phyloP scores from a whole-genome alignment of 306 rosid species.

The Castanea mollissima region DNA sequence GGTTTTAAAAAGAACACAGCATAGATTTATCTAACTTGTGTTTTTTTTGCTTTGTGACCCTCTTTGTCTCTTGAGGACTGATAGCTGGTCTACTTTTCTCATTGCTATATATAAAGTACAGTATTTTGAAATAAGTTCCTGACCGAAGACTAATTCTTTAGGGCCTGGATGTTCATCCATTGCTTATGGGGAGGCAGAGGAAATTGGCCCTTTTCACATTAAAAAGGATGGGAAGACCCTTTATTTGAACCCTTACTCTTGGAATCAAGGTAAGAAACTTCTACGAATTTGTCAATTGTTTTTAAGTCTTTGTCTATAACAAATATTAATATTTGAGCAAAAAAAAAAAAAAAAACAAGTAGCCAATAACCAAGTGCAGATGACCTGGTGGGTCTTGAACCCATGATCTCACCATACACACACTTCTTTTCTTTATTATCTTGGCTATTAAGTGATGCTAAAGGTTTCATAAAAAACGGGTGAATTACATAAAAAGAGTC shows the following conservation, averaged over 20 bases:
- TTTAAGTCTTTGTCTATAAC: background rate
- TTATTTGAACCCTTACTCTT: slow-evolving; percentile 72
- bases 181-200: slow-evolving; percentile 86
- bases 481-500: background rate
- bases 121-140: slow-evolving; percentile 2
- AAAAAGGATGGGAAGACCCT: slow-evolving; percentile 61
- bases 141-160: slow-evolving; percentile 18
- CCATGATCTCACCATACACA: too few species aligned
- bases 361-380: background rate
- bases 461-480: background rate
- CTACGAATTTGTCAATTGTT: background rate
- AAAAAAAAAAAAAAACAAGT: too few species aligned
- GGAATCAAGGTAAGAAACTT: slow-evolving; percentile 66
- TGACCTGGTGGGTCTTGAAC: too few species aligned
- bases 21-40: background rate
- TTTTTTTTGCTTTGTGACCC: background rate
- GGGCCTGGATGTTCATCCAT: slow-evolving; percentile 98
- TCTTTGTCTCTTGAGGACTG: background rate
- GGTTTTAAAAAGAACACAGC: too few species aligned
- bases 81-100: background rate
- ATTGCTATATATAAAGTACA: background rate
- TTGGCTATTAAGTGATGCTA: background rate
- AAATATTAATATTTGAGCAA: background rate
- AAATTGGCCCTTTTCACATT: slow-evolving; percentile 86
- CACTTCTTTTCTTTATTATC: background rate